Percentiles rank a stretch among this genome's conserved stretches.
phyloP scores from a whole-genome alignment of 2,329 filamentous ascomycete genomes.

The Daldinia sp. region DNA sequence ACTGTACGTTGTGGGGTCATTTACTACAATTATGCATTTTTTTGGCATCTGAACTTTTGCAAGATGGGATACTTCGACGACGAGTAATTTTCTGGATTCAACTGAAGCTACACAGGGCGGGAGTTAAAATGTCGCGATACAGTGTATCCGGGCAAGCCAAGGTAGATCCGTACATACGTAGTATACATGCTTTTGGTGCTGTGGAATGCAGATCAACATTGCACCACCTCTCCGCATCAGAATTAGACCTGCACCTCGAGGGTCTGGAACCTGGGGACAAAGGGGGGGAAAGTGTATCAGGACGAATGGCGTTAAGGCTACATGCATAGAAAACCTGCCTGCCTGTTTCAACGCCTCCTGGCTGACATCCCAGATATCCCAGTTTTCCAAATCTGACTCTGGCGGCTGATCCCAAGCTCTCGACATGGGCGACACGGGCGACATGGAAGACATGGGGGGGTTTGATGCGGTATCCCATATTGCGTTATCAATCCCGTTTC shows the following conservation, averaged over 20 bases:
- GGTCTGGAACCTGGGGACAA: constrained; percentile 29
- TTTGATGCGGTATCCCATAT: constrained; percentile 33
- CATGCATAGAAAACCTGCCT: constrained; percentile 30
- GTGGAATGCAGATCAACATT: constrained; percentile 35
- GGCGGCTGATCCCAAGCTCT: constrained; percentile 34
- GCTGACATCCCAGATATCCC: constrained; percentile 21
- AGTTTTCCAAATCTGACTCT: constrained; percentile 29
- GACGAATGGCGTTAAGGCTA: constrained; percentile 29
- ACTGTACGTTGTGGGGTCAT: constrained; percentile 1
- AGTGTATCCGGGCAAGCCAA: constrained; percentile 27
- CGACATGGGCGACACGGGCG: constrained; percentile 35
- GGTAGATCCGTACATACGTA: constrained; percentile 3
- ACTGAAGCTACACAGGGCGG: constrained; percentile 2
- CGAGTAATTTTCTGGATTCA: not conserved
- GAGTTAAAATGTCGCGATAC: constrained; percentile 15
- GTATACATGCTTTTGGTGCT: constrained; percentile 11
- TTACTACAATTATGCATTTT: not conserved
- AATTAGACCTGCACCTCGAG: constrained; percentile 22
- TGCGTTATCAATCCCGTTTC: constrained; percentile 34
- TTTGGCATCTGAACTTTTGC: constrained; percentile 12
- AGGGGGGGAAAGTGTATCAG: constrained; percentile 20
- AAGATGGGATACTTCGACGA: constrained; percentile 5
- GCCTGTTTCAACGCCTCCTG: constrained; percentile 37
- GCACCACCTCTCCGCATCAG: constrained; percentile 33
- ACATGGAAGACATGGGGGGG: constrained; percentile 33